phyloP scores from a whole-genome alignment of 257 asterid genomes.

The Ajuga chamaepitys region DNA sequence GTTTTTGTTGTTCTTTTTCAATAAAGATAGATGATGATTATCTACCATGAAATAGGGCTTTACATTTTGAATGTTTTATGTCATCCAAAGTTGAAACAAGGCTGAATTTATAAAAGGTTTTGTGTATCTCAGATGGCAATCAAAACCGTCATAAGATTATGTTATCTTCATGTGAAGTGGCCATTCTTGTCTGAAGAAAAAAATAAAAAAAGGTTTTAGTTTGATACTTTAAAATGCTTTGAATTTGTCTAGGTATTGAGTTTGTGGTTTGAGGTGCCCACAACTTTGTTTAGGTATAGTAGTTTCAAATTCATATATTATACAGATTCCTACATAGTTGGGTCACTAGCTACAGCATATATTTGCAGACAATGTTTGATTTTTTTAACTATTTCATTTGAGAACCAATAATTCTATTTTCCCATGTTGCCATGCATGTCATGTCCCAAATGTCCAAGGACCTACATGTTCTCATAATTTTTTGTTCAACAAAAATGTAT shows the following conservation, averaged over 20 bases:
- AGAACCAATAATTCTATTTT: constrained; percentile 16
- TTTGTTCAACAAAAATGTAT: background rate
- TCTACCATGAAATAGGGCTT: constrained; percentile 14
- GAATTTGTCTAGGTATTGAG: background rate
- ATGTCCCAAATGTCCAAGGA: constrained; percentile 15
- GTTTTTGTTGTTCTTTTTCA: background rate
- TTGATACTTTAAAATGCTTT: background rate
- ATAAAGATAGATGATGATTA: background rate
- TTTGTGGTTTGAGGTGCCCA: constrained; percentile 13
- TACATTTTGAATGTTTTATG: constrained; percentile 9
- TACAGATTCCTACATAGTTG: constrained; percentile 14
- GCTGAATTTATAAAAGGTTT: constrained; percentile 7
- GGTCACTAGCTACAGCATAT: constrained; percentile 16
- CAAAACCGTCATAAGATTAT: constrained; percentile 11
- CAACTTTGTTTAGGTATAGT: background rate
- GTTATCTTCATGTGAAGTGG: constrained; percentile 15
- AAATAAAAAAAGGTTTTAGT: background rate
- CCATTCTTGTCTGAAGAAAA: constrained; percentile 17
- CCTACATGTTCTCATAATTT: background rate
- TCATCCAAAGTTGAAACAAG: constrained; percentile 22
- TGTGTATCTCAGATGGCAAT: constrained; percentile 5
- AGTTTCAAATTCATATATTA: background rate
- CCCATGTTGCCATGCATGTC: constrained; percentile 23
- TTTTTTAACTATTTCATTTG: constrained; percentile 2
- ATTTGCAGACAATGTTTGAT: constrained; percentile 18